Conservation (phyloP, 1,139 yeast species). For the Yamadazyma membranifaciens region DNA sequence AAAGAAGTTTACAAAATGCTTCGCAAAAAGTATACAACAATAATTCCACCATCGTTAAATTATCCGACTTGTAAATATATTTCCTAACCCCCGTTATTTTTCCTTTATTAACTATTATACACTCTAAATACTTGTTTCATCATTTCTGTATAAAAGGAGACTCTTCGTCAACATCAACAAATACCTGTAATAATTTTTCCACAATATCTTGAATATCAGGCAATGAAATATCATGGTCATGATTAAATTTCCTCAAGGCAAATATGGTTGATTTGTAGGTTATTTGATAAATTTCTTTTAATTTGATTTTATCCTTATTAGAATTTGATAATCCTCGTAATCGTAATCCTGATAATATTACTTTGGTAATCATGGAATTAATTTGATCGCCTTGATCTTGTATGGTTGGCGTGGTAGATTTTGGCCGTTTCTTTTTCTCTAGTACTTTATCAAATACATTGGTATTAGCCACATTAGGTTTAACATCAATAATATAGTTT, state of each 20-base stretch:
- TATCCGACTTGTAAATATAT: constrained; percentile 18
- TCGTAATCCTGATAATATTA: constrained; percentile 42
- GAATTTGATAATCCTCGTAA: constrained; percentile 37
- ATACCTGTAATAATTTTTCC: constrained; percentile 34
- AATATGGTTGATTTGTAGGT: constrained; percentile 40
- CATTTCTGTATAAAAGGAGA: constrained; percentile 13
- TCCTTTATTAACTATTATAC: too few relatives aligned
- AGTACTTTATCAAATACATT: constrained; percentile 38
- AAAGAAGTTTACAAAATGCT: constrained; percentile 32
- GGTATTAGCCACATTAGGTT: constrained; percentile 8
- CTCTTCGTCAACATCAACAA: constrained; percentile 24
- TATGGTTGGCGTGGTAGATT: constrained; percentile 12
- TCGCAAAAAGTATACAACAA: constrained; percentile 24
- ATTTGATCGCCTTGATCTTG: constrained; percentile 30
- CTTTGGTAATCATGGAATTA: constrained; percentile 32
- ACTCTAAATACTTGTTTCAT: neutral
- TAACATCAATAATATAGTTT: constrained; percentile 12
- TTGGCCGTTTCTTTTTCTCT: constrained; percentile 24
- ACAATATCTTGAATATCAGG: constrained; percentile 38
- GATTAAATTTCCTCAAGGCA: constrained; percentile 34
- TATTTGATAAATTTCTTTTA: constrained; percentile 45
- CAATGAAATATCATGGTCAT: constrained; percentile 17
- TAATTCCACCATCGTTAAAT: constrained; percentile 12
- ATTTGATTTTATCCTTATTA: constrained; percentile 34
- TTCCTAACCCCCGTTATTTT: neutral